A percentile compares a stretch with the other conserved stretches of the same genome.
Conservation (phyloP, 805 yeast species). For the Ogataea paraovalis region DNA sequence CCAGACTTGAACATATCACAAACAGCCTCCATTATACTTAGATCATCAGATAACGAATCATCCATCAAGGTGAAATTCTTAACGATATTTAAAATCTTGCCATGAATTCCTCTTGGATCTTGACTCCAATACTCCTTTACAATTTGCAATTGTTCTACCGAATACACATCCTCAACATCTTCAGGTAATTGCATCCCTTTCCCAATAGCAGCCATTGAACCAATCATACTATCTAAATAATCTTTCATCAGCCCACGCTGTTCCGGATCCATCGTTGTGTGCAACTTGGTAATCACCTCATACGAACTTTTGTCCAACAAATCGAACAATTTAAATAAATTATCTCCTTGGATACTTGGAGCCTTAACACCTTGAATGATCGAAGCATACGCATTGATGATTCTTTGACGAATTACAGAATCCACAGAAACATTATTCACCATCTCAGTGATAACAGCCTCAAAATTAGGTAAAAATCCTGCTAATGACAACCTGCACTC, state of each 20-base stretch:
- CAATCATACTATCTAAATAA: conserved; percentile 52
- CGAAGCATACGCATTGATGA: conserved; percentile 59
- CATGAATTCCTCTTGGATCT: conserved; percentile 46
- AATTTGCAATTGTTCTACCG: conserved; percentile 27
- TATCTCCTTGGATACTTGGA: conserved; percentile 40
- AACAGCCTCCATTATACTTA: conserved; percentile 57
- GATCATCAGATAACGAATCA: conserved; percentile 36
- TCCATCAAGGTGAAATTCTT: conserved; percentile 39
- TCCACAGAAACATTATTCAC: conserved; percentile 37
- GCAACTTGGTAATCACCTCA: conserved; percentile 11
- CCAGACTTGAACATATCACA: conserved; percentile 63
- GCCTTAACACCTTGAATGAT: conserved; percentile 52
- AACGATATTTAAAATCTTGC: conserved; percentile 38
- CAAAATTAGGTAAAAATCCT: conserved; percentile 44
- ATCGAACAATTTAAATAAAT: conserved; percentile 22
- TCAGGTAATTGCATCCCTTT: conserved; percentile 62
- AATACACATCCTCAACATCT: conserved; percentile 41
- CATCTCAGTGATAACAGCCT: conserved; percentile 44
- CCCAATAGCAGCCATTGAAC: conserved; percentile 67
- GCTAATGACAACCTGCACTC: conserved; percentile 43
- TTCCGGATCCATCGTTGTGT: conserved; percentile 7
- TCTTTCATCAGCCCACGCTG: conserved; percentile 32
- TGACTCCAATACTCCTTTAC: conserved; percentile 42
- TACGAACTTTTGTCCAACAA: conserved; percentile 19
- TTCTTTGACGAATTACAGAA: conserved; percentile 50